These are phyloP conservation scores for Dryas alaskensis DNA, from an alignment of 306 rosid genomes.

Conservation along the genomic window DNA sequence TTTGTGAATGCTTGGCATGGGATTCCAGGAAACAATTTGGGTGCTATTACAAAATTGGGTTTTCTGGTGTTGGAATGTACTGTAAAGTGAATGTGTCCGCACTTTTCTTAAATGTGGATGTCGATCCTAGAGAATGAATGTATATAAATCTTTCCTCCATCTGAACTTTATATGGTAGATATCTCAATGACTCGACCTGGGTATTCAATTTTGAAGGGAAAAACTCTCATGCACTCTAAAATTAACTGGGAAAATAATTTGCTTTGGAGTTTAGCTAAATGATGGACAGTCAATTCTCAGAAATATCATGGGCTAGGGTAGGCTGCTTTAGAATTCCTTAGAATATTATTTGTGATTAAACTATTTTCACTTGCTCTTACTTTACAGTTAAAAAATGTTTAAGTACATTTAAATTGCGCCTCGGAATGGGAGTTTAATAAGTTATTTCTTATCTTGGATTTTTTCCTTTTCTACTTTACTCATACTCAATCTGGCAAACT, in stretches of 20 bases:
- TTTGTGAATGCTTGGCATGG: neutral
- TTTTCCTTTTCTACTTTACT: neutral
- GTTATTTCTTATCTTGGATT: neutral
- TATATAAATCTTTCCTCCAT: neutral
- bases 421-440: neutral
- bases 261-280: neutral
- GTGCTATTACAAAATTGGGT: neutral
- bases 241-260: neutral
- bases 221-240: neutral
- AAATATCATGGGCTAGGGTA: neutral
- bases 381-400: neutral
- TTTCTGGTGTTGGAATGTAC: neutral
- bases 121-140: neutral
- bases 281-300: neutral
- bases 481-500: slow-evolving; percentile 5
- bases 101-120: no score
- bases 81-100: neutral
- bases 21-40: neutral
- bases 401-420: neutral
- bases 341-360: neutral
- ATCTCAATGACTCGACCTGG: neutral
- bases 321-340: neutral
- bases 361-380: neutral
- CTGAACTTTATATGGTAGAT: neutral
- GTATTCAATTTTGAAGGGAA: neutral